phyloP scores from a whole-genome alignment of 2,329 filamentous ascomycete genomes.

The Aspergillus oerlinghausenensis region DNA sequence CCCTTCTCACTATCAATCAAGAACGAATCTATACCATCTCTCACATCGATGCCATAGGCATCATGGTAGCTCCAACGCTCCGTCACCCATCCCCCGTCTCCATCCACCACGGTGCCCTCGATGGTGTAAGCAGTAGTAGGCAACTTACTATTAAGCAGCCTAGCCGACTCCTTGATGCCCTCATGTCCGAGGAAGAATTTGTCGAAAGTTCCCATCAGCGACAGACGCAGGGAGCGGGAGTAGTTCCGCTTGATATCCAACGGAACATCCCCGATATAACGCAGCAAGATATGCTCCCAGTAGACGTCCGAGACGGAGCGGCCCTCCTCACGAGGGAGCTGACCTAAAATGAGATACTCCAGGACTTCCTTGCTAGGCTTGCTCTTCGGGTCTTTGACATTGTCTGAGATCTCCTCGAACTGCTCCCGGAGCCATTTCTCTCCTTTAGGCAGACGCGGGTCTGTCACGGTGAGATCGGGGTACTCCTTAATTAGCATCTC shows the following conservation, averaged over 20 bases:
- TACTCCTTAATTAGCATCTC: background rate
- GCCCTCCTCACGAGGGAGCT: background rate
- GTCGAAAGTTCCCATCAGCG: conserved; percentile 6
- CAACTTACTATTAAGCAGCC: conserved; percentile 4
- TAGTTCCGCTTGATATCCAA: conserved; percentile 8
- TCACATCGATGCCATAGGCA: background rate
- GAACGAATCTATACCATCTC: conserved; percentile 7
- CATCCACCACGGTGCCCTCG: conserved; percentile 3
- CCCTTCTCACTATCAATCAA: conserved; percentile 2
- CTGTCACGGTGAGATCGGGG: conserved; percentile 1
- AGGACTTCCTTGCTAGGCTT: conserved; percentile 2
- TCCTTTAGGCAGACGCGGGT: conserved; percentile 3
- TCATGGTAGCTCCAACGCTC: conserved; percentile 7
- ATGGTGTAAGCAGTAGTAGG: conserved; percentile 6
- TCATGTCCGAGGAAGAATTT: conserved; percentile 1
- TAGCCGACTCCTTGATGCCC: conserved; percentile 5
- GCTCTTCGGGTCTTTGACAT: background rate
- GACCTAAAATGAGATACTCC: background rate
- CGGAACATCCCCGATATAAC: conserved; percentile 8
- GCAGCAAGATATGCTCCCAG: conserved; percentile 11
- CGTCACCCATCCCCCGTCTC: conserved; percentile 3
- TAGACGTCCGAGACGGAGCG: conserved; percentile 6
- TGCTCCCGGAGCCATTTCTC: conserved; percentile 2
- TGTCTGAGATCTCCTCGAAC: conserved; percentile 1
- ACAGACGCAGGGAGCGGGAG: conserved; percentile 2